Conservation (phyloP, 2,329 filamentous ascomycete species). For the Triangularia verruculosa region DNA sequence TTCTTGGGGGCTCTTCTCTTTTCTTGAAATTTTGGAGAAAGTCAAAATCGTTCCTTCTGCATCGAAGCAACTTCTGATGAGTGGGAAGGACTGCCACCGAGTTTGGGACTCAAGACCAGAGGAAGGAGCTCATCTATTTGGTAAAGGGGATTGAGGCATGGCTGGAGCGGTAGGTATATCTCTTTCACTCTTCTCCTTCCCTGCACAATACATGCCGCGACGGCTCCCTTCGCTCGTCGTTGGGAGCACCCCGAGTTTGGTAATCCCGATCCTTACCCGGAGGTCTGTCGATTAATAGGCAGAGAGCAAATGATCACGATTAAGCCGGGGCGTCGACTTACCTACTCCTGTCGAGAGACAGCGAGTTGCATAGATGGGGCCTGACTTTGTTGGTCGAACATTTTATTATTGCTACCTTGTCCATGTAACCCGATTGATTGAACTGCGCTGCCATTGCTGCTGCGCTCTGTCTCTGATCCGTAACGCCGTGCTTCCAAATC, state of each 20-base stretch:
- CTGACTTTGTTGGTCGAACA: slow-evolving; percentile 97
- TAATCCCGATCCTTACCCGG: slow-evolving; percentile 70
- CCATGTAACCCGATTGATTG: no score
- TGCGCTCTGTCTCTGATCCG: neutral
- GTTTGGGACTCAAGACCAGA: neutral
- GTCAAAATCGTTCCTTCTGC: neutral
- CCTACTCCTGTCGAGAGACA: slow-evolving; percentile 75
- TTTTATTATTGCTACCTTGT: slow-evolving; percentile 27
- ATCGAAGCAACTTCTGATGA: neutral
- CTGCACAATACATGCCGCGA: slow-evolving; percentile 46
- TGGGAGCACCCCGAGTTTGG: slow-evolving; percentile 59
- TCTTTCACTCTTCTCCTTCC: neutral
- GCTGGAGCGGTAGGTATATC: neutral
- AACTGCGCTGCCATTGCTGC: neutral
- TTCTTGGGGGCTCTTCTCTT: neutral
- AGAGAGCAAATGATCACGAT: slow-evolving; percentile 86
- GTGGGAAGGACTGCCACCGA: neutral
- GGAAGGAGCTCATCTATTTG: neutral
- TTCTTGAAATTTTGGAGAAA: neutral
- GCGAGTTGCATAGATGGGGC: slow-evolving; percentile 79
- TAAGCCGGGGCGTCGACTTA: slow-evolving; percentile 98
- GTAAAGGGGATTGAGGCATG: neutral
- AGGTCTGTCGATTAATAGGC: slow-evolving; percentile 68
- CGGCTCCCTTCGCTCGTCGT: slow-evolving; percentile 46
- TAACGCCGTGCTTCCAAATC: slow-evolving; percentile 9